phyloP scores from a whole-genome alignment of 2,329 filamentous ascomycete species.

The Cercospora sesami region DNA sequence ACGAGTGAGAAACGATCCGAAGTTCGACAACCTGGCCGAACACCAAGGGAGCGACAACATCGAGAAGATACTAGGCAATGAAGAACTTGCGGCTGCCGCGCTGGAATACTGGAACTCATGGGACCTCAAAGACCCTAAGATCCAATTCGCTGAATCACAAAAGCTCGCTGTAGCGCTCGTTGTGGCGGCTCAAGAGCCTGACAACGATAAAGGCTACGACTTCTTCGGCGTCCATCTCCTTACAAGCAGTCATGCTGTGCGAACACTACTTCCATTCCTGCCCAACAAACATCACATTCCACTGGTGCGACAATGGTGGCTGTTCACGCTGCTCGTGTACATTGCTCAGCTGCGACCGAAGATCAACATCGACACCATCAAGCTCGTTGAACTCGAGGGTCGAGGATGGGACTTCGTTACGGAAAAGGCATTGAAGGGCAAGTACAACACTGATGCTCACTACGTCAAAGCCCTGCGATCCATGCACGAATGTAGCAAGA shows the following conservation, averaged over 20 bases:
- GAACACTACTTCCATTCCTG: slow-evolving; percentile 78
- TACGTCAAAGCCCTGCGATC: slow-evolving; percentile 80
- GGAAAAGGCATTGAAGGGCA: slow-evolving; percentile 67
- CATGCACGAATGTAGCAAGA: slow-evolving; percentile 70
- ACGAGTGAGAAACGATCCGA: slow-evolving; percentile 66
- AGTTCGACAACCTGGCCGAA: slow-evolving; percentile 67
- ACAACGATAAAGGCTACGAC: slow-evolving; percentile 64
- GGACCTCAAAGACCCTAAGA: slow-evolving; percentile 67
- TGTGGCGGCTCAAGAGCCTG: slow-evolving; percentile 56
- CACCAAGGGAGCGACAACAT: slow-evolving; percentile 63
- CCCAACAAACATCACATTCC: slow-evolving; percentile 70
- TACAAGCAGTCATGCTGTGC: slow-evolving; percentile 81
- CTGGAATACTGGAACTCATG: slow-evolving; percentile 92
- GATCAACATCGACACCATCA: slow-evolving; percentile 66
- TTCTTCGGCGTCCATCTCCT: slow-evolving; percentile 81
- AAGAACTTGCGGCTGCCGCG: slow-evolving; percentile 69
- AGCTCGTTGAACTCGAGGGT: slow-evolving; percentile 59
- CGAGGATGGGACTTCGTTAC: slow-evolving; percentile 77
- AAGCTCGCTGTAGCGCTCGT: slow-evolving; percentile 60
- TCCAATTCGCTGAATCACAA: slow-evolving; percentile 72
- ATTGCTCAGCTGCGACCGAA: slow-evolving; percentile 71
- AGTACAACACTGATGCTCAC: slow-evolving; percentile 71
- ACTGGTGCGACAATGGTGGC: slow-evolving; percentile 85
- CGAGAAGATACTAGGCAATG: slow-evolving; percentile 64
- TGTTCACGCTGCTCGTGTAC: slow-evolving; percentile 76